Conservation (phyloP, 2,329 filamentous ascomycete genomes). For the Penicillium aurantiogriseum region DNA sequence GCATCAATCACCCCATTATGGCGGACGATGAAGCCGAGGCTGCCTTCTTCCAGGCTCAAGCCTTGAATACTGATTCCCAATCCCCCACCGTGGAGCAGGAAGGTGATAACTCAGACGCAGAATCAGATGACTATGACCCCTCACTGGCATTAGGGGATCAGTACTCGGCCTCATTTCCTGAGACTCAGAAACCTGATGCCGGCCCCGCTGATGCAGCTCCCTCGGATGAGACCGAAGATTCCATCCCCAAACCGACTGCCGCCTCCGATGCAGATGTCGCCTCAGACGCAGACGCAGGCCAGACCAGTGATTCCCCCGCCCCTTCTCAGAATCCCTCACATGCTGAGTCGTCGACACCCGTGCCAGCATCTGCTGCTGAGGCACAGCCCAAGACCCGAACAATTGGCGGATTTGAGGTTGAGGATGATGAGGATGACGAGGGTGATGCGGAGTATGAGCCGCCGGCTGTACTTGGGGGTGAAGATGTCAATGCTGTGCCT, state of each 20-base stretch:
- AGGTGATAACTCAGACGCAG: constrained; percentile 54
- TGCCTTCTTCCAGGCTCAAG: constrained; percentile 53
- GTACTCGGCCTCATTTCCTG: constrained; percentile 35
- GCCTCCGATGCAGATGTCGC: constrained; percentile 27
- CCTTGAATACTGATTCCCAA: constrained; percentile 41
- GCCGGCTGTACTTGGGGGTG: constrained; percentile 49
- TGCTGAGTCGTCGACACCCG: constrained; percentile 37
- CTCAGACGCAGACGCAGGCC: constrained; percentile 28
- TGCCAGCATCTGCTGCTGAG: constrained; percentile 32
- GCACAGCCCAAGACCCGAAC: constrained; percentile 49
- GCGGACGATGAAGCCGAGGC: constrained; percentile 55
- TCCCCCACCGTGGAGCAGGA: constrained; percentile 51
- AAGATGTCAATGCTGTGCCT: constrained; percentile 50
- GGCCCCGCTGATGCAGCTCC: constrained; percentile 25
- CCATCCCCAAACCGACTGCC: constrained; percentile 23
- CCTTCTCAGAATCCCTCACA: constrained; percentile 35
- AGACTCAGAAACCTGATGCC: constrained; percentile 33
- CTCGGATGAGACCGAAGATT: constrained; percentile 24
- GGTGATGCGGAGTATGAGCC: constrained; percentile 55
- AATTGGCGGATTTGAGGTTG: constrained; percentile 62
- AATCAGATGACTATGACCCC: constrained; percentile 57
- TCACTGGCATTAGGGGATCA: constrained; percentile 48
- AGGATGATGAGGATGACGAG: constrained; percentile 59
- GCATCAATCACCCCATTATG: constrained; percentile 37
- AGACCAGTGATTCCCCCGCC: constrained; percentile 28